Evolutionary conservation across 139 green algal species (phyloP).

Genomic region (Deuterostichococcus epilithicus): DNA sequence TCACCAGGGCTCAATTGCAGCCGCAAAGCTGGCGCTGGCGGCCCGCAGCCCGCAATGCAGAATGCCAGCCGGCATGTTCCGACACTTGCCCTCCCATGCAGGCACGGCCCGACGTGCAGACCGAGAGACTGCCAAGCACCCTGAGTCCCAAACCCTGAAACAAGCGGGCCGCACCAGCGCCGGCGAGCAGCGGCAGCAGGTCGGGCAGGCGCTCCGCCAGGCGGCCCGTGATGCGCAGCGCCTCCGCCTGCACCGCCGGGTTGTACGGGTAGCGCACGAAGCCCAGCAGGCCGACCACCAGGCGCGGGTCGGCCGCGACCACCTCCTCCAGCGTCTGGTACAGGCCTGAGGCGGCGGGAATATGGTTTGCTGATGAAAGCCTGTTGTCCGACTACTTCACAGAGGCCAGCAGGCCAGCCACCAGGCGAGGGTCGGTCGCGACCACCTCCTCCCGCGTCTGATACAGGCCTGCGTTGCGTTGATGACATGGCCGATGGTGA

Average conservation of each 20-base stretch:
- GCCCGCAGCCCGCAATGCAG: too few relatives aligned
- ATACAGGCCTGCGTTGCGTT: too few relatives aligned
- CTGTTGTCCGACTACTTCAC: background rate
- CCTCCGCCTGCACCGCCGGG: conserved; percentile 51
- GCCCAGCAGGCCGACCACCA: conserved; percentile 50
- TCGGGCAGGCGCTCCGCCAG: conserved; percentile 43
- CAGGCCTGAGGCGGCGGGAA: background rate
- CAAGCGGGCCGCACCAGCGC: background rate
- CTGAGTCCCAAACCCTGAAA: too few relatives aligned
- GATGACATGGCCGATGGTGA: too few relatives aligned
- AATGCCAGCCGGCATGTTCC: too few relatives aligned
- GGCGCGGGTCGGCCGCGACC: conserved; percentile 31
- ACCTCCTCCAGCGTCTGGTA: conserved; percentile 43
- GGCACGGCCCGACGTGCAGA: too few relatives aligned
- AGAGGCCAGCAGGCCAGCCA: too few relatives aligned
- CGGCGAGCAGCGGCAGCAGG: conserved; percentile 53
- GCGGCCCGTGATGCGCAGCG: conserved; percentile 44
- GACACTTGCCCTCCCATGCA: too few relatives aligned
- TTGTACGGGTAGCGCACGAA: conserved; percentile 64
- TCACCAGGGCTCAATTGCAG: background rate
- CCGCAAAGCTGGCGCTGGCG: background rate
- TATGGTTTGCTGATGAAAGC: too few relatives aligned
- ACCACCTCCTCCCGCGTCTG: too few relatives aligned
- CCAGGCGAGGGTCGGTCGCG: too few relatives aligned
- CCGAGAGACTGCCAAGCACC: too few relatives aligned